phyloP scores from a whole-genome alignment of 2,329 filamentous ascomycete genomes.

The Aulographum hederae region DNA sequence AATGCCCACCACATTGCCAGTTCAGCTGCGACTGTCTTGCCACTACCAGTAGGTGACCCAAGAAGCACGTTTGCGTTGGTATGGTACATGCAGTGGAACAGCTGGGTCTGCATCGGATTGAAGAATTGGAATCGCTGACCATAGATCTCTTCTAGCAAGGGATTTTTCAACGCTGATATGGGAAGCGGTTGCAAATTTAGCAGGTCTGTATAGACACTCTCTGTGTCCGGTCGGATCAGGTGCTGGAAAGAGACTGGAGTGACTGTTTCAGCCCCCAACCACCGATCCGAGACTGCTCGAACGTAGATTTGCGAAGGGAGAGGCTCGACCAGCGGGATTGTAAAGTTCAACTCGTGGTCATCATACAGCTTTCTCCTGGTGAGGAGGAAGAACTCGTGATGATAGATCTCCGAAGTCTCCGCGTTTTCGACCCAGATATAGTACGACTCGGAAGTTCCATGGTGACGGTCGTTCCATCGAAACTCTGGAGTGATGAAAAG shows the following conservation, averaged over 20 bases:
- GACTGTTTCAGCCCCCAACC: slow-evolving; percentile 92
- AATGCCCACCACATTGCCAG: slow-evolving; percentile 99
- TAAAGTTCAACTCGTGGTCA: slow-evolving; percentile 96
- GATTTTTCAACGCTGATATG: slow-evolving; percentile 73
- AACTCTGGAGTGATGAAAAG: slow-evolving; percentile 81
- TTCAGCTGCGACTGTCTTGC: slow-evolving; percentile 92
- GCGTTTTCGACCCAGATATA: slow-evolving; percentile 99
- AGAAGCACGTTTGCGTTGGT: slow-evolving; percentile 82
- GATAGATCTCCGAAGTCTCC: slow-evolving; percentile 92
- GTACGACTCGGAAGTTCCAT: slow-evolving; percentile 89
- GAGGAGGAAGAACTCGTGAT: slow-evolving; percentile 92
- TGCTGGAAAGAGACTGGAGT: slow-evolving; percentile 94
- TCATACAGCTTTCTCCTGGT: slow-evolving; percentile 79
- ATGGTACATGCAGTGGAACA: slow-evolving; percentile 93
- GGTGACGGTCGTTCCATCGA: slow-evolving; percentile 80
- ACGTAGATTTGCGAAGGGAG: slow-evolving; percentile 93
- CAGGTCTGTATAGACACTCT: slow-evolving; percentile 91
- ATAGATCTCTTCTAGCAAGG: slow-evolving; percentile 74
- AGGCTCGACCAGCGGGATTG: slow-evolving; percentile 85
- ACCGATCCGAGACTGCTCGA: slow-evolving; percentile 81
- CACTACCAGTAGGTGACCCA: slow-evolving; percentile 89
- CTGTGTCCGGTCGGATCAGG: slow-evolving; percentile 88
- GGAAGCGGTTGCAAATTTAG: slow-evolving; percentile 81
- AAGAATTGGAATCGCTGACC: slow-evolving; percentile 82
- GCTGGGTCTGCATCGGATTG: slow-evolving; percentile 98